Evolutionary conservation across 306 rosid genomes (phyloP).

Genomic region (Cucumis melo): DNA sequence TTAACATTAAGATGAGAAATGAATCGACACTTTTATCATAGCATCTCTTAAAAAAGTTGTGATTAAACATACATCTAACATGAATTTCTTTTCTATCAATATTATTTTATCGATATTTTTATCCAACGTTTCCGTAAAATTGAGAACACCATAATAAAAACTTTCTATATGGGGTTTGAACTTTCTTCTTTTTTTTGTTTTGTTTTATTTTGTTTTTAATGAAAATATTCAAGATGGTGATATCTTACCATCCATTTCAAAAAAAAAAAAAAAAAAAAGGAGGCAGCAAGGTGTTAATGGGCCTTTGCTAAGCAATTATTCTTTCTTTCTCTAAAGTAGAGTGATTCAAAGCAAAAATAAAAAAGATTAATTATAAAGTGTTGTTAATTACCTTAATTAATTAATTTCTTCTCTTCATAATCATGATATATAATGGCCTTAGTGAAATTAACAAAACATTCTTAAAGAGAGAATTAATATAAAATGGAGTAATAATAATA

Average conservation of each 20-base stretch:
- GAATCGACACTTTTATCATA: too few species aligned
- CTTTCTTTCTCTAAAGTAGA: background rate
- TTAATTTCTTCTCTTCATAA: background rate
- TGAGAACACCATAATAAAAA: background rate
- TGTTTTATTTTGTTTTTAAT: background rate
- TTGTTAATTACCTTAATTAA: background rate
- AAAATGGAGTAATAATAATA: background rate
- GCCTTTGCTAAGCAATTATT: background rate
- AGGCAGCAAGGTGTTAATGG: background rate
- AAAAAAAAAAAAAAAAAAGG: background rate
- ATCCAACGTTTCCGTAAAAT: too few species aligned
- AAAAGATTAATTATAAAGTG: background rate
- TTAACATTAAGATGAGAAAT: too few species aligned
- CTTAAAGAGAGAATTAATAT: background rate
- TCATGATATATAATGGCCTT: background rate
- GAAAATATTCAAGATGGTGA: background rate
- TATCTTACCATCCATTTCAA: background rate
- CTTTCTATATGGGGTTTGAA: background rate
- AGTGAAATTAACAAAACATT: background rate
- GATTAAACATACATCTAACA: too few species aligned
- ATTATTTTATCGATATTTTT: too few species aligned
- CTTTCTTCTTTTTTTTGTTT: background rate
- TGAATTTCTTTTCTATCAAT: too few species aligned
- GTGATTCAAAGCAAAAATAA: background rate
- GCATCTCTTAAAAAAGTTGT: too few species aligned